Base-by-base conservation (phyloP, 257 asterid genomes). In the Buddleja alternifolia region DNA sequence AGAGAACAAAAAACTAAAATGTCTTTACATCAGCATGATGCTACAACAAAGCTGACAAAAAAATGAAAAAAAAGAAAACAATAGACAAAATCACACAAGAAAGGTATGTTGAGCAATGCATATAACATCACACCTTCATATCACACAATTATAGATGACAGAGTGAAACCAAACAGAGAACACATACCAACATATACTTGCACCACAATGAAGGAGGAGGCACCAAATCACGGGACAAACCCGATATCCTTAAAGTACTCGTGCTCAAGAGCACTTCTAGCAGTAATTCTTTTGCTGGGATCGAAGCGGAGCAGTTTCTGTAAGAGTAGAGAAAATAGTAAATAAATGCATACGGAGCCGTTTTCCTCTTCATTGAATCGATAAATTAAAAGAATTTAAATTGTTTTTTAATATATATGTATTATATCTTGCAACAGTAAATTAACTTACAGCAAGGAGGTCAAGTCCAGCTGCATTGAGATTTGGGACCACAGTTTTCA, bases 271-370 rank as follows among this genome's bases (percentile, higher is more conserved):
- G 97, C 98, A 68, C 55, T 83, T 75, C 95, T 83, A 32, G 98
- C 98, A 0, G 97, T 88, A 72, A 90, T 81, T 81, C 98, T 83
- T 82, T 83, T 86, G 89, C 93, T 86, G 67, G 98, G 98, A 81
- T 92, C 98, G 81, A 92, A 63, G 81, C 78, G 52, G 40, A 92
- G 93, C 97, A 92, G 78, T 83, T 83, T 83, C 88, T 83, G 78
- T 14, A 73, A 44, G 45, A 55, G 66, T 40, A 29, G 34, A 29
- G 5, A 62, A 34, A 60, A 73, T 54, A 63, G 10, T 52, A 16
- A 58, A 54, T 63, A 23, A 63, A 66, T 63, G 34, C 34, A 29
- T 29, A 1, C 5, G 34, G 5, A 29, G 5, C 5, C 34, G 34
- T 29, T 29, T 29, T 29, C 2, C 34, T 29, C 34, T 29, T n/a